phyloP scores from a whole-genome alignment of 78 protist genomes.

The Neovahlkampfia damariscottae region DNA sequence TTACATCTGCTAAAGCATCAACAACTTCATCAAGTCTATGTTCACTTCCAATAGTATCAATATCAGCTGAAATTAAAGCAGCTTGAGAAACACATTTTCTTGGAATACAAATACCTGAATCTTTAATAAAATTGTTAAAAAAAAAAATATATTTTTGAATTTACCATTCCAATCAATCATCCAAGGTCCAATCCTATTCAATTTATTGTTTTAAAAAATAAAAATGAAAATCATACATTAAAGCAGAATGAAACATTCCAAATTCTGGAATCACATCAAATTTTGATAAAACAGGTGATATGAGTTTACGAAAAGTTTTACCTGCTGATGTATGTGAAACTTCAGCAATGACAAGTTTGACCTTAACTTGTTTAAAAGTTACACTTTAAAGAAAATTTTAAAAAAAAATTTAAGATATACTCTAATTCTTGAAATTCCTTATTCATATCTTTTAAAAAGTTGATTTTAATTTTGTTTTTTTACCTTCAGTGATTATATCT shows the following conservation, averaged over 20 bases:
- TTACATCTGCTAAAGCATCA: not conserved
- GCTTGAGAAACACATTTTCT: constrained; percentile 1
- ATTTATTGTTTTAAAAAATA: not conserved
- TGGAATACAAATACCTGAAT: not conserved
- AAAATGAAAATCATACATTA: not conserved
- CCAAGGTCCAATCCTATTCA: not conserved
- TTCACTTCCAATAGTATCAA: not conserved
- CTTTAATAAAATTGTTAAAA: no score
- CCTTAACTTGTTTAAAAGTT: not conserved
- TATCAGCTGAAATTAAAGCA: not conserved
- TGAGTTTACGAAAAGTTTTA: not conserved
- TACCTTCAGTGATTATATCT: not conserved
- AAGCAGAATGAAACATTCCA: constrained; percentile 1
- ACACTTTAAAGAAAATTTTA: not conserved
- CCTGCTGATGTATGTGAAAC: not conserved
- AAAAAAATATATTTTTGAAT: no score
- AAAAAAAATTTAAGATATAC: not conserved
- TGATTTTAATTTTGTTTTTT: not conserved
- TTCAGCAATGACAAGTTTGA: not conserved
- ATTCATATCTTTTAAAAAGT: not conserved
- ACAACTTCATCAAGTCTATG: not conserved
- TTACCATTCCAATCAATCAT: not conserved
- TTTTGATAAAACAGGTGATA: not conserved
- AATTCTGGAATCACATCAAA: not conserved
- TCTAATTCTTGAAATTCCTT: not conserved